Evolutionary conservation across 2,329 filamentous ascomycete species (phyloP).

Genomic region (Fusarium goolgardi): DNA sequence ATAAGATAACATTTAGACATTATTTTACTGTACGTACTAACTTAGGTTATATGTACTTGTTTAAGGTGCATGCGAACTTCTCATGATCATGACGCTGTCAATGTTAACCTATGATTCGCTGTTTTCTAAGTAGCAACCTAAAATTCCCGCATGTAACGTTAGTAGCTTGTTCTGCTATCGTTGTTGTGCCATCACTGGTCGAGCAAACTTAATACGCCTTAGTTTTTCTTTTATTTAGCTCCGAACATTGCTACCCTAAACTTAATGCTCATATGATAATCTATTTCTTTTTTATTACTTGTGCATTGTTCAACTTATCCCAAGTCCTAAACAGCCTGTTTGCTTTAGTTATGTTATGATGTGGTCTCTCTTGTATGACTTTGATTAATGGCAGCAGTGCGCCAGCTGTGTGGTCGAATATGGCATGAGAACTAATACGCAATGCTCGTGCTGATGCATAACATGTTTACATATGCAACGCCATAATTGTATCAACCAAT

Average conservation of each 20-base stretch:
- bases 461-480: not conserved
- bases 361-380: not conserved
- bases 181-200: too few species aligned
- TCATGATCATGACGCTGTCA: not conserved
- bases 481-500: not conserved
- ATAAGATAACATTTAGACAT: not conserved
- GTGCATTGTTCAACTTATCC: not conserved
- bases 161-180: not conserved
- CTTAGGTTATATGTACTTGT: too few species aligned
- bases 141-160: not conserved
- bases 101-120: constrained; percentile 16
- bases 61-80: not conserved
- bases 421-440: too few species aligned
- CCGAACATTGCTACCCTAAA: not conserved
- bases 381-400: too few species aligned
- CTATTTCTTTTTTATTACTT: not conserved
- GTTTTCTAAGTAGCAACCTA: not conserved
- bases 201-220: not conserved
- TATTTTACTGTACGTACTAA: not conserved
- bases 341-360: not conserved
- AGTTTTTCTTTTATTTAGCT: not conserved
- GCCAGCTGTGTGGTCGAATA: not conserved
- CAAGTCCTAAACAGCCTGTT: not conserved
- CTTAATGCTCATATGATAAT: not conserved
- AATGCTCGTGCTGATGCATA: not conserved